These are phyloP conservation scores for Gnaphalium uliginosum DNA, from an alignment of 129 eudicot genomes.

Conservation along the genomic window DNA sequence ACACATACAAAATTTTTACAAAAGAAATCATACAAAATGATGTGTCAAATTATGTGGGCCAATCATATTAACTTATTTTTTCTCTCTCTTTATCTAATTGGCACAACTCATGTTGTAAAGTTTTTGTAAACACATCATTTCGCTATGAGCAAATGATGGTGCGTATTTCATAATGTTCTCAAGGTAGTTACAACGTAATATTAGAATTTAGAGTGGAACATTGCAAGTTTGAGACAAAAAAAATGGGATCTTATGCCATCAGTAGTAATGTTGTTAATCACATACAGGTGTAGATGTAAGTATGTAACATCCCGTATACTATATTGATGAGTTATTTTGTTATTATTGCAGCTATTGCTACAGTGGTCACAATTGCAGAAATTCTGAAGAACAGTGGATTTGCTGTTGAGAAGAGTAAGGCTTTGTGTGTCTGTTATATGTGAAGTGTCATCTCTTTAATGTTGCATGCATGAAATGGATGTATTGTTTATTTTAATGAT, in stretches of 20 bases:
- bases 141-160: background rate
- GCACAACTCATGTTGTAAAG: too few species aligned
- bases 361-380: constrained; percentile 81
- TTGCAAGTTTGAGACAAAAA: background rate
- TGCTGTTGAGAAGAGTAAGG: constrained; percentile 85
- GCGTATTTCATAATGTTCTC: background rate
- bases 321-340: constrained; percentile 20
- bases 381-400: constrained; percentile 82
- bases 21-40: too few species aligned
- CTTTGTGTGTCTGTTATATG: background rate
- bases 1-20: too few species aligned
- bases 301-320: background rate
- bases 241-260: background rate
- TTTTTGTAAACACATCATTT: too few species aligned
- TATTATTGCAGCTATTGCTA: constrained; percentile 73
- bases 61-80: too few species aligned
- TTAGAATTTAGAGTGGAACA: background rate
- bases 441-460: background rate
- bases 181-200: background rate
- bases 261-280: background rate
- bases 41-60: too few species aligned
- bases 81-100: too few species aligned
- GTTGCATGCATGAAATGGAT: background rate
- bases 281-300: background rate
- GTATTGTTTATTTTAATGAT: background rate